Conservation (phyloP, 257 asterid species). For the Petunia secreta region DNA sequence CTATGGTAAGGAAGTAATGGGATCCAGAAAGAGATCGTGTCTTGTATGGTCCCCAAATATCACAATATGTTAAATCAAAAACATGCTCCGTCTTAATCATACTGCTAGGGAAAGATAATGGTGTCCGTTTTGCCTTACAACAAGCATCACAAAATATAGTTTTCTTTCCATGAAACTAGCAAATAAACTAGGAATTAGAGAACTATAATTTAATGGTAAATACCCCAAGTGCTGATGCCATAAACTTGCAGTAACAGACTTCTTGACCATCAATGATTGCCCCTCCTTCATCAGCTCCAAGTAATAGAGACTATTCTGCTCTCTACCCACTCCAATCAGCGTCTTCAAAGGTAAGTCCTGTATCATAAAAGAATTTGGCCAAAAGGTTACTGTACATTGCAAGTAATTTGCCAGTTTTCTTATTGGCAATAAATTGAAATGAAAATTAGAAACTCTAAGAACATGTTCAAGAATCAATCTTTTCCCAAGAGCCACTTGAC, state of each 20-base stretch:
- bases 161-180: too few relatives aligned
- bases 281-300: background rate
- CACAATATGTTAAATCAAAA: too few relatives aligned
- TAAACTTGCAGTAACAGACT: background rate
- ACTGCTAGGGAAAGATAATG: too few relatives aligned
- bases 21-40: background rate
- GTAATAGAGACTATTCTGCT: slow-evolving; percentile 13
- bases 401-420: background rate
- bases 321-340: slow-evolving; percentile 28
- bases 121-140: too few relatives aligned
- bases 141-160: background rate
- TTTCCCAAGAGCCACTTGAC: background rate
- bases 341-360: slow-evolving; percentile 23
- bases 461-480: background rate
- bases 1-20: background rate
- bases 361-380: background rate
- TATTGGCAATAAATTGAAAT: background rate
- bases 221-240: background rate
- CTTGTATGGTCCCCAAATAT: background rate
- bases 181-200: background rate
- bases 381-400: background rate
- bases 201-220: background rate
- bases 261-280: slow-evolving; percentile 17
- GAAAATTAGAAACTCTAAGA: background rate
- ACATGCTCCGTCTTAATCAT: too few relatives aligned